Base-by-base conservation (phyloP, 2,329 filamentous ascomycete genomes). In the Penicillium palitans region DNA sequence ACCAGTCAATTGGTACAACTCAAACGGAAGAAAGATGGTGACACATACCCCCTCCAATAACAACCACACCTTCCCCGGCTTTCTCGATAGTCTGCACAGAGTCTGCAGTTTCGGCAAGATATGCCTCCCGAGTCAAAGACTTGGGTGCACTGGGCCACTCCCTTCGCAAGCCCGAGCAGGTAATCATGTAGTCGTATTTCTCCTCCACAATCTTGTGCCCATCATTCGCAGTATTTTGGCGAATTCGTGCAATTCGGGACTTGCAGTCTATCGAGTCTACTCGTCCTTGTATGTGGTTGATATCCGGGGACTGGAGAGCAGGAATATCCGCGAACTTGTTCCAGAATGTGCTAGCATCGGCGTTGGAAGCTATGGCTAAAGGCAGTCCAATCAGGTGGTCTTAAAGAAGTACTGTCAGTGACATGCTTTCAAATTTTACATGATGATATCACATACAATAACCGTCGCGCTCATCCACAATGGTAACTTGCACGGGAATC, bases 381-480 rank as follows among this genome's bases (percentile, higher is more conserved):
- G 54, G 54, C 4, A 52, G 25, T 10, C 54, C 54, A 33, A 57
- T 57, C 24, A 57, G 27, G 13, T 57, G 54, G 25, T 45, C 54
- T 57, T 24, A 10, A 21, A 47, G 31, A 27, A n/a, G 12, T 17
- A 45, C 9, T 6, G 21, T 52, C 21, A 39, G 39, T 40, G n/a
- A 15, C 25, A 17, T 15, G 5, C 3, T 27, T 49, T 13, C 21
- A 21, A 10, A 24, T 21, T 0, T 12, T 58, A 4, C 12, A 31
- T 5, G 35, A 33, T 39, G 19, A 39, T 40, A 13, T 9, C 4
- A 76, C 87, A 66, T 78, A 91, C 88, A 91, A 72, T 85, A 91
- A 15, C 89, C 89, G 77, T 91, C 89, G 21, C 87, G 80, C 74
- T 91, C 88, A 68, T 91, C 89, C 24, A 90, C 84, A 33, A 92